Conservation (phyloP, 2,329 filamentous ascomycete species). For the Diaporthe longicolla region DNA sequence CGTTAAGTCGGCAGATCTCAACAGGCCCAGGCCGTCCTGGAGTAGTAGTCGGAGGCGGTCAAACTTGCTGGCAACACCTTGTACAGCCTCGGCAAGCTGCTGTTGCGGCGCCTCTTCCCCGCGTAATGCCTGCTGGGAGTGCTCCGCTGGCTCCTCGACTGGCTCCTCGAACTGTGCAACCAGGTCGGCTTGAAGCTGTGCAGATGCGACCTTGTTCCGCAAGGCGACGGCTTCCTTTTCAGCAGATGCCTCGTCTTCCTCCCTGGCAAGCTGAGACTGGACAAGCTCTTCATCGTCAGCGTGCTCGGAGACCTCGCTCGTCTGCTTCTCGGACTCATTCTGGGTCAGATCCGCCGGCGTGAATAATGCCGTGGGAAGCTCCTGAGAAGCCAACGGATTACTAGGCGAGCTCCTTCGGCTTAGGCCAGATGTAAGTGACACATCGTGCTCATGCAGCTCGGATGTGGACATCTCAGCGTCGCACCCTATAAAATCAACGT, state of each 20-base stretch:
- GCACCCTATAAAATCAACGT: constrained; percentile 11
- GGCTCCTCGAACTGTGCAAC: constrained; percentile 30
- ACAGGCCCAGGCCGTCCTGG: constrained; percentile 68
- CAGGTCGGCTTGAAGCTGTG: constrained; percentile 20
- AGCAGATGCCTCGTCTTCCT: constrained; percentile 34
- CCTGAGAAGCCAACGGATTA: constrained; percentile 16
- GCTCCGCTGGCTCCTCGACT: constrained; percentile 27
- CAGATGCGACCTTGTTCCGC: not conserved
- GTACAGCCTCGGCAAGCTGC: not conserved
- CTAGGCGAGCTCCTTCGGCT: not conserved
- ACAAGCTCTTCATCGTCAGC: constrained; percentile 41
- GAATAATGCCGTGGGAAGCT: not conserved
- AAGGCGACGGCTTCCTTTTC: constrained; percentile 23
- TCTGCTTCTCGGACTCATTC: not conserved
- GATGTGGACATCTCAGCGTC: constrained; percentile 5
- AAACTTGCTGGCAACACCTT: constrained; percentile 50
- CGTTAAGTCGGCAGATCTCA: constrained; percentile 72
- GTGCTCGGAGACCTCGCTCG: constrained; percentile 5
- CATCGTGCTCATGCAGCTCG: constrained; percentile 10
- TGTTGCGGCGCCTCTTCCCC: not conserved
- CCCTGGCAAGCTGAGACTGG: constrained; percentile 41
- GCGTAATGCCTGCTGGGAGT: not conserved
- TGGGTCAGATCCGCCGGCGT: not conserved
- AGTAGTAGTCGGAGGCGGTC: constrained; percentile 68
- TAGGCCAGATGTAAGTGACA: not conserved